A percentile compares a stretch with the other conserved stretches of the same genome.
These are phyloP conservation scores for Boletus huronensis DNA, from an alignment of 768 basidiomycete genomes.

Conservation along the genomic window DNA sequence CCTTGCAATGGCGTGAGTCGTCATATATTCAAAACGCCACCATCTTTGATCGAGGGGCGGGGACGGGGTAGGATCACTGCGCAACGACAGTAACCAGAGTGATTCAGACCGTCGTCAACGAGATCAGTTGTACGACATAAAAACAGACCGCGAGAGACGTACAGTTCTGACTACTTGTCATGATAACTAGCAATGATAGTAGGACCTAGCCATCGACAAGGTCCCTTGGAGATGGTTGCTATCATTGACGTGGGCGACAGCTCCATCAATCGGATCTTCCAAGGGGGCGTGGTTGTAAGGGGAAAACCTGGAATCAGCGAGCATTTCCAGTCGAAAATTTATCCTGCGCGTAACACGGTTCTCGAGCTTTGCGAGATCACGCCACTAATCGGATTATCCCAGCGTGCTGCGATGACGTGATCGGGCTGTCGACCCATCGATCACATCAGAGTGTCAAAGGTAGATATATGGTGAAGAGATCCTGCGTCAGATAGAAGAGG, in stretches of 20 bases:
- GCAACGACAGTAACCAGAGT: not conserved
- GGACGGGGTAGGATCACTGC: not conserved
- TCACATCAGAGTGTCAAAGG: constrained; percentile 1
- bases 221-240: not conserved
- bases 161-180: not conserved
- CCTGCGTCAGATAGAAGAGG: constrained; percentile 2
- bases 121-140: not conserved
- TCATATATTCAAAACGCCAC: not conserved
- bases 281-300: not conserved
- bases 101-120: not conserved
- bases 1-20: not conserved
- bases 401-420: not conserved
- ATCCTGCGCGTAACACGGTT: not conserved
- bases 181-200: not conserved
- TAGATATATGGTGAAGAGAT: constrained; percentile 1
- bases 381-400: not conserved
- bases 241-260: not conserved
- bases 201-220: not conserved
- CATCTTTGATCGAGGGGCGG: not conserved
- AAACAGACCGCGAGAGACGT: not conserved
- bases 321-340: not conserved
- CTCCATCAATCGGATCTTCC: not conserved
- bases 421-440: constrained; percentile 1
- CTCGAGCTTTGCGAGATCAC: not conserved
- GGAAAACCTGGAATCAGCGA: not conserved